Conservation (phyloP, 306 rosid species). For the Begonia loranthoides region DNA sequence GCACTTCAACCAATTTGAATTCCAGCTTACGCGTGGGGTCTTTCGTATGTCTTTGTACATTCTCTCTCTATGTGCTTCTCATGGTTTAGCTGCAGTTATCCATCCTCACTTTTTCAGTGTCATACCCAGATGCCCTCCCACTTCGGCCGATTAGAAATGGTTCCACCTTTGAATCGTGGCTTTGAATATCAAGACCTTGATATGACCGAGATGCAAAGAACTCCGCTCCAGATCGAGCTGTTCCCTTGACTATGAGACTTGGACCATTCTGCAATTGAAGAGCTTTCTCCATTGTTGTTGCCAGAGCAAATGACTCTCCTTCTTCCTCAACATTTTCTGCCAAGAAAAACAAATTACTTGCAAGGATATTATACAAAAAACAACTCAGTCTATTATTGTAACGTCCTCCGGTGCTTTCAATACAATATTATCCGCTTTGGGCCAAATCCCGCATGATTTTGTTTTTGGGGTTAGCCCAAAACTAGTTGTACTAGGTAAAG, state of each 20-base stretch:
- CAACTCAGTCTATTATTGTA: neutral
- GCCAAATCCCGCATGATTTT: too few species aligned
- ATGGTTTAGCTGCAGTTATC: too few species aligned
- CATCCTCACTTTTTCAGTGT: slow-evolving; percentile 27
- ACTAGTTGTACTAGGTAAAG: too few species aligned
- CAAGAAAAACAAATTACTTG: slow-evolving; percentile 3
- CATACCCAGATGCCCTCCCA: slow-evolving; percentile 63
- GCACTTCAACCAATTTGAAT: too few species aligned
- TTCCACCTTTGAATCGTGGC: slow-evolving; percentile 33
- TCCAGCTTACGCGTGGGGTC: too few species aligned
- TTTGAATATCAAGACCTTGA: slow-evolving; percentile 55
- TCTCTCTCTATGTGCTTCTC: too few species aligned
- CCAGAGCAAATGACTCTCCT: slow-evolving; percentile 42
- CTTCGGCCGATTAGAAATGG: slow-evolving; percentile 46
- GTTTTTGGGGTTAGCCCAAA: too few species aligned
- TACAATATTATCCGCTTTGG: too few species aligned
- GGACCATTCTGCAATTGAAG: slow-evolving; percentile 46
- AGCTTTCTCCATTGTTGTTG: slow-evolving; percentile 52
- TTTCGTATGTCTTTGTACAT: too few species aligned
- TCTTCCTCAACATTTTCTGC: slow-evolving; percentile 44
- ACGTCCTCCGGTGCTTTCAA: neutral
- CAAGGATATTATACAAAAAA: neutral
- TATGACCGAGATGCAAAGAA: slow-evolving; percentile 55
- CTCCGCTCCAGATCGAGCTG: slow-evolving; percentile 64
- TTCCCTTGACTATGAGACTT: slow-evolving; percentile 33